Conservation (phyloP, 176 grass and related monocot species). For the Olyra latifolia region DNA sequence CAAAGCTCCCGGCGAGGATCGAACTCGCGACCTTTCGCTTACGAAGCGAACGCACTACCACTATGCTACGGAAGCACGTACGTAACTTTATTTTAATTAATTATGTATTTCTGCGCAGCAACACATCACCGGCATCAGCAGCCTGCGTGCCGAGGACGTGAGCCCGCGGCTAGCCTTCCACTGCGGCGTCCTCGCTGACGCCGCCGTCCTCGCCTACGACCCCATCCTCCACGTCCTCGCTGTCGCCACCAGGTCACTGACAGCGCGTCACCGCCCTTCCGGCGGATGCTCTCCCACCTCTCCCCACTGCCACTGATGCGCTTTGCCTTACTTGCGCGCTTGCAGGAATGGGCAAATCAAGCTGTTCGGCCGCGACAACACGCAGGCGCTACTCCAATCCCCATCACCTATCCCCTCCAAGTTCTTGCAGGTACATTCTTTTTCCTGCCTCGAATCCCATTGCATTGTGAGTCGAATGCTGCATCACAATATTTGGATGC, state of each 20-base stretch:
- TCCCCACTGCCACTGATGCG: neutral
- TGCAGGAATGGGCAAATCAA: conserved; percentile 93
- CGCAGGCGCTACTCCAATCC: conserved; percentile 84
- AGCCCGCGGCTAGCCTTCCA: conserved; percentile 80
- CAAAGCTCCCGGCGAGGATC: conserved; percentile 75
- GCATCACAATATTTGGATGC: neutral
- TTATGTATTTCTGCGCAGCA: too few species aligned
- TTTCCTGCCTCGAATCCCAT: neutral
- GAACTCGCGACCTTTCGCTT: conserved; percentile 95
- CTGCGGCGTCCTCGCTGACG: conserved; percentile 73
- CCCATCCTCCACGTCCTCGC: conserved; percentile 66
- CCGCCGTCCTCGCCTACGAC: conserved; percentile 71
- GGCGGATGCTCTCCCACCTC: neutral
- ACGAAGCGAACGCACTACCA: conserved; percentile 89
- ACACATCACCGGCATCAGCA: conserved; percentile 7
- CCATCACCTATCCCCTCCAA: conserved; percentile 46
- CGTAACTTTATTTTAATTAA: too few species aligned
- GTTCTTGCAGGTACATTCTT: conserved; percentile 58
- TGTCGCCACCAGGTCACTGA: conserved; percentile 69
- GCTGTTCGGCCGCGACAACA: conserved; percentile 86
- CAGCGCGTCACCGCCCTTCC: neutral
- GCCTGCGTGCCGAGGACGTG: conserved; percentile 71
- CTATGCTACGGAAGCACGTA: conserved; percentile 74
- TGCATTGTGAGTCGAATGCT: neutral
- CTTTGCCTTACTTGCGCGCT: too few species aligned